Evolutionary conservation across 2,329 filamentous ascomycete species (phyloP).

Genomic region (Aureobasidium pullulans): DNA sequence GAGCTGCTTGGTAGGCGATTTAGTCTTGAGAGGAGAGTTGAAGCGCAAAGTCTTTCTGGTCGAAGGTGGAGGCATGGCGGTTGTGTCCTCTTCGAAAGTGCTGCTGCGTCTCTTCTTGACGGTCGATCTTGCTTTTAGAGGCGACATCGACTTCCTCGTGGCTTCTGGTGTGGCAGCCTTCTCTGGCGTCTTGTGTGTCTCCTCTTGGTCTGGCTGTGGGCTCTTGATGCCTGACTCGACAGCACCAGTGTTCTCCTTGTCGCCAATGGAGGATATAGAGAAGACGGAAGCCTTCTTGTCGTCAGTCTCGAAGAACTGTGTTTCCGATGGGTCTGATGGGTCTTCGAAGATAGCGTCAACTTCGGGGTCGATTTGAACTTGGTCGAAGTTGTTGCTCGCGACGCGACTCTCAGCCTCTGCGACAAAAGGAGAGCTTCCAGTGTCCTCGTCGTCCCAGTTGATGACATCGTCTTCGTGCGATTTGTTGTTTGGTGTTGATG

Average conservation of each 20-base stretch:
- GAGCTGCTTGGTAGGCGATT: constrained; percentile 8
- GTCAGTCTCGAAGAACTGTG: constrained; percentile 7
- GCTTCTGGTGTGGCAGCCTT: constrained; percentile 12
- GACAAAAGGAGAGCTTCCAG: constrained; percentile 43
- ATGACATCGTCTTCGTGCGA: constrained; percentile 18
- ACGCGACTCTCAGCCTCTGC: constrained; percentile 32
- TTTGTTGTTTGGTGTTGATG: constrained; percentile 8
- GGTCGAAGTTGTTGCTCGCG: constrained; percentile 18
- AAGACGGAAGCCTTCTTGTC: not conserved
- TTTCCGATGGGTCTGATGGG: not conserved
- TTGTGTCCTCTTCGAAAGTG: not conserved
- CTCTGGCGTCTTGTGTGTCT: constrained; percentile 19
- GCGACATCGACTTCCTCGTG: constrained; percentile 17
- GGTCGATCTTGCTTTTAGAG: constrained; percentile 21
- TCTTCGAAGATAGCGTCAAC: constrained; percentile 15
- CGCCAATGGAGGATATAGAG: not conserved
- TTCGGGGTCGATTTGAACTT: not conserved
- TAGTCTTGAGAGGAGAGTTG: constrained; percentile 19
- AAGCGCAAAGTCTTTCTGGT: constrained; percentile 18
- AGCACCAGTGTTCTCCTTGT: constrained; percentile 8
- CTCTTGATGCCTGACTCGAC: not conserved
- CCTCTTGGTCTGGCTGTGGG: constrained; percentile 26
- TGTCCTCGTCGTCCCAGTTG: constrained; percentile 31
- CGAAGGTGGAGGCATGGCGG: constrained; percentile 6
- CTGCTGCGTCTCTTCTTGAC: constrained; percentile 21